phyloP scores from a whole-genome alignment of 805 yeast genomes.

The Novakomyces olei region DNA sequence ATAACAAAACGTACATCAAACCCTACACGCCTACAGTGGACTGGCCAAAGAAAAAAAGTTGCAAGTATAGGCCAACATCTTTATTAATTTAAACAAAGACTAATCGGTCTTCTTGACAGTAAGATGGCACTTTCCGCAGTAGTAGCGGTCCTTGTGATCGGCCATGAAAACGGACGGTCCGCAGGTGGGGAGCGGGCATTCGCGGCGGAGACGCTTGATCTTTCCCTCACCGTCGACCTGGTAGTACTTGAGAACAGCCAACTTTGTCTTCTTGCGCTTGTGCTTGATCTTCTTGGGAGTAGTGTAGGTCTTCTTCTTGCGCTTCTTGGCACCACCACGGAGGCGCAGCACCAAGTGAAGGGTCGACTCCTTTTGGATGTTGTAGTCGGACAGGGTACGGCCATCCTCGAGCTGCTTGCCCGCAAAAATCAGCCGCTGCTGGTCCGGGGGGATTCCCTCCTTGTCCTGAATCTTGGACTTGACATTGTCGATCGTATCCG shows the following conservation, averaged over 20 bases:
- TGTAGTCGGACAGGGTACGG: slow-evolving; percentile 81
- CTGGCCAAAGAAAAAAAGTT: too few species aligned
- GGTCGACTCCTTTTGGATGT: slow-evolving; percentile 85
- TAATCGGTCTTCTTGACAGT: too few species aligned
- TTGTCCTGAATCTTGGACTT: slow-evolving; percentile 88
- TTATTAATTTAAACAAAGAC: too few species aligned
- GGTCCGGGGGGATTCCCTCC: slow-evolving; percentile 94
- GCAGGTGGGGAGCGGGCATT: slow-evolving; percentile 88
- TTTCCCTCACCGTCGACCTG: slow-evolving; percentile 97
- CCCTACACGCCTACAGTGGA: too few species aligned
- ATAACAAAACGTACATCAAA: too few species aligned
- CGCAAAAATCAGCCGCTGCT: slow-evolving; percentile 82
- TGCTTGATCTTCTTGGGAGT: slow-evolving; percentile 99
- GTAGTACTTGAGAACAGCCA: slow-evolving; percentile 98
- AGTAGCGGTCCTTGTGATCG: slow-evolving; percentile 93
- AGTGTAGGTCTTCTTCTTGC: slow-evolving; percentile 99
- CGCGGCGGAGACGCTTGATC: slow-evolving; percentile 96
- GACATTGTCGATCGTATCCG: slow-evolving; percentile 87
- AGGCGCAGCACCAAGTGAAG: slow-evolving; percentile 65
- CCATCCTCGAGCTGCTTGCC: slow-evolving; percentile 95
- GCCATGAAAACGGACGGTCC: slow-evolving; percentile 86
- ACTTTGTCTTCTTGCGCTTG: slow-evolving; percentile 98
- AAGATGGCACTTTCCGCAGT: slow-evolving; percentile 99
- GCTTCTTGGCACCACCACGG: slow-evolving; percentile 97
- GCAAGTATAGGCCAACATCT: too few species aligned